phyloP scores from a whole-genome alignment of 1,139 yeast species.

The Candida sp. region DNA sequence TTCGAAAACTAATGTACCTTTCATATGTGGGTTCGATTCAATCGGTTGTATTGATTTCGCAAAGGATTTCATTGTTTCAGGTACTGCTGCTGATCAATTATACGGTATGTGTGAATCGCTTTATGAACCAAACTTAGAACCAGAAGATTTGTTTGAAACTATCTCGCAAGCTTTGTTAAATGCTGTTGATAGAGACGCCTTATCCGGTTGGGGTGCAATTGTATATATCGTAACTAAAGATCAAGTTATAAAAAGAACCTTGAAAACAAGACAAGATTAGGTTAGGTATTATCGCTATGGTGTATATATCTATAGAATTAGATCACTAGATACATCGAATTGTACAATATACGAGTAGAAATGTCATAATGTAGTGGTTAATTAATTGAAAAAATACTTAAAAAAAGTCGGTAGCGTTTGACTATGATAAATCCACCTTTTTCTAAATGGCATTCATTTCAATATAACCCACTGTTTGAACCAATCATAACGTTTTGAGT shows the following conservation, averaged over 20 bases:
- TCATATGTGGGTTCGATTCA: constrained; percentile 91
- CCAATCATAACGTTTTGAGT: too few species aligned
- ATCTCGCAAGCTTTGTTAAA: constrained; percentile 90
- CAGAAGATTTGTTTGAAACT: constrained; percentile 96
- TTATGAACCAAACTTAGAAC: constrained; percentile 89
- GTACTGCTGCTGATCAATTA: constrained; percentile 94
- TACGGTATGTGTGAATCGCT: constrained; percentile 99
- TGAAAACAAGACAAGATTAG: constrained; percentile 91
- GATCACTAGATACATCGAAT: not conserved
- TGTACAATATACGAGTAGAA: not conserved
- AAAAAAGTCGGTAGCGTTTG: too few species aligned
- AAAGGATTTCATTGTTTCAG: constrained; percentile 93
- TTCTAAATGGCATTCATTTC: too few species aligned
- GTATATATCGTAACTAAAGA: constrained; percentile 93
- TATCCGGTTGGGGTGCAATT: constrained; percentile 98
- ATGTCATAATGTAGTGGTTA: not conserved
- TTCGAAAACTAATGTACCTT: constrained; percentile 78
- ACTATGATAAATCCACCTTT: too few species aligned
- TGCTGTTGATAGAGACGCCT: constrained; percentile 97
- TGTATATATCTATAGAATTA: not conserved
- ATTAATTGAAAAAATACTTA: not conserved
- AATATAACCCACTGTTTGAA: too few species aligned
- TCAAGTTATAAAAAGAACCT: constrained; percentile 79
- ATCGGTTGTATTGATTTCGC: constrained; percentile 98
- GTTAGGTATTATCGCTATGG: not conserved